Percentiles rank a stretch among this genome's conserved stretches.
Conservation (phyloP, 2,329 filamentous ascomycete genomes). For the Mariannaea sp. region DNA sequence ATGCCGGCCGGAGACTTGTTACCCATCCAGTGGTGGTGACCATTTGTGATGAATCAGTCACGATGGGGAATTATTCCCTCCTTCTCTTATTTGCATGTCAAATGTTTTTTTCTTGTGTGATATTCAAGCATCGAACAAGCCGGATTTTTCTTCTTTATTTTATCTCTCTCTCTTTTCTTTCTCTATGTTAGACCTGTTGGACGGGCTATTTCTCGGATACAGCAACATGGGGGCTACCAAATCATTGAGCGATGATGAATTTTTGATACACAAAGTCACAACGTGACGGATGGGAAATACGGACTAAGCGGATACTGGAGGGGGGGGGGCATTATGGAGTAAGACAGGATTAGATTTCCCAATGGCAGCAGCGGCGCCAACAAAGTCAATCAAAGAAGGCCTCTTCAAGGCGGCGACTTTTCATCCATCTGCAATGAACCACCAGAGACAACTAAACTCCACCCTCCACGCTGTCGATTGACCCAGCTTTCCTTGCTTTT, state of each 20-base stretch:
- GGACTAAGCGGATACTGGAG: conserved; percentile 2
- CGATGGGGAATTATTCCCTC: no score
- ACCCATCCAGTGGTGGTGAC: no score
- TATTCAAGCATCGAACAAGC: conserved; percentile 7
- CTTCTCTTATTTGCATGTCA: no score
- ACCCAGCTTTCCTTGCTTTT: not conserved
- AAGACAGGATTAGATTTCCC: conserved; percentile 17
- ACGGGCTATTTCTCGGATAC: not conserved
- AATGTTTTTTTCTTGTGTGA: not conserved
- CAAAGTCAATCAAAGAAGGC: conserved; percentile 8
- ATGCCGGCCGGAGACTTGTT: conserved; percentile 29
- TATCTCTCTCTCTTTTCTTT: not conserved
- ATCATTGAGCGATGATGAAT: conserved; percentile 7
- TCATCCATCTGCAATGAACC: conserved; percentile 16
- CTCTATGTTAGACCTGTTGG: conserved; percentile 3
- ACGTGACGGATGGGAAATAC: conserved; percentile 4
- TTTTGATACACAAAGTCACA: conserved; percentile 7
- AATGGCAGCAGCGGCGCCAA: conserved; percentile 13
- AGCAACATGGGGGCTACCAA: not conserved
- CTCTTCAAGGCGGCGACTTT: conserved; percentile 5
- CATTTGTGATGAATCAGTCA: no score
- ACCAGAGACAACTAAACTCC: not conserved
- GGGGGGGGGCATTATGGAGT: conserved; percentile 1
- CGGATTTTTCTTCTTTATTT: not conserved
- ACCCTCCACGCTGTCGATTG: conserved; percentile 6